Conservation (phyloP, 768 basidiomycete genomes). For the Psilocybe tampanensis region DNA sequence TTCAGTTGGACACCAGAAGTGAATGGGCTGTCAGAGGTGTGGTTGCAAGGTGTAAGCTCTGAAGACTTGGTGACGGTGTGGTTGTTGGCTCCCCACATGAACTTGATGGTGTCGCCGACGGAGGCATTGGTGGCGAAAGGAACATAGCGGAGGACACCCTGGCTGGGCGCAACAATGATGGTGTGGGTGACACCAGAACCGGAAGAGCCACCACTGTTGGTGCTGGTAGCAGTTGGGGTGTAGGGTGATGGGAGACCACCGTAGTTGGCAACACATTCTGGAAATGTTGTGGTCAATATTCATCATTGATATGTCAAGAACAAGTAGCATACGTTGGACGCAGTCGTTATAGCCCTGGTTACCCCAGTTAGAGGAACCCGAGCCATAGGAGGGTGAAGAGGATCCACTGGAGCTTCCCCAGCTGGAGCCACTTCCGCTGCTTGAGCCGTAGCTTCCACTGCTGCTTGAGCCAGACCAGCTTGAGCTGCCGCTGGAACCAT, state of each 20-base stretch:
- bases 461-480: constrained; percentile 12
- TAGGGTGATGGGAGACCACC: constrained; percentile 38
- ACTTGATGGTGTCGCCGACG: constrained; percentile 75
- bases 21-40: constrained; percentile 59
- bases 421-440: constrained; percentile 5
- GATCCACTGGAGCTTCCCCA: constrained; percentile 18
- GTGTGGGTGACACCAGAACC: constrained; percentile 69
- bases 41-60: constrained; percentile 70
- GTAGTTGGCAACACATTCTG: constrained; percentile 71
- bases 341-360: constrained; percentile 64
- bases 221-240: constrained; percentile 26
- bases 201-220: constrained; percentile 35
- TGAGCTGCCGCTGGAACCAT: constrained; percentile 20
- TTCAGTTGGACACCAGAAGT: constrained; percentile 65
- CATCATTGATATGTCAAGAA: background rate
- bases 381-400: constrained; percentile 59
- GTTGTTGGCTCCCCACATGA: constrained; percentile 76
- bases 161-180: constrained; percentile 75
- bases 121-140: constrained; percentile 78
- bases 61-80: constrained; percentile 87
- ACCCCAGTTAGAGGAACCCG: constrained; percentile 61
- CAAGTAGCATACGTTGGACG: constrained; percentile 60
- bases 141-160: constrained; percentile 75
- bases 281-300: background rate
- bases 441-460: constrained; percentile 21